Conservation (phyloP, 768 basidiomycete species). For the Leccinum broughii region DNA sequence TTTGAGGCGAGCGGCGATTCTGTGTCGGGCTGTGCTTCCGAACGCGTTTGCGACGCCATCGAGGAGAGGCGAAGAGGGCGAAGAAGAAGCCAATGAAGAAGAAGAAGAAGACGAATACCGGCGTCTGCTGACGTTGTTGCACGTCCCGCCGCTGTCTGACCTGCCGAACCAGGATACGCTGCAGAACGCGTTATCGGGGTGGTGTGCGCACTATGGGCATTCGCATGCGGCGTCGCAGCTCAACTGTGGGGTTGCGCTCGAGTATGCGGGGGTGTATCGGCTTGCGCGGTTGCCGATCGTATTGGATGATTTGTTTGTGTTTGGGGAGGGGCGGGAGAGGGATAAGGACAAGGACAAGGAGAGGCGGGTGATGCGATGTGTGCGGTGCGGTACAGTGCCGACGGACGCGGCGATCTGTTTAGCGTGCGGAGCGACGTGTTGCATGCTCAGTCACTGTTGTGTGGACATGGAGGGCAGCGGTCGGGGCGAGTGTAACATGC, state of each 20-base stretch:
- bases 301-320: conserved; percentile 85
- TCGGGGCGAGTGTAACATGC: conserved; percentile 89
- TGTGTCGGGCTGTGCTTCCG: conserved; percentile 76
- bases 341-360: background rate
- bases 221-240: conserved; percentile 77
- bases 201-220: conserved; percentile 88
- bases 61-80: conserved; percentile 16
- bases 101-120: conserved; percentile 67
- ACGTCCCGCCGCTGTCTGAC: conserved; percentile 76
- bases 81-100: conserved; percentile 39
- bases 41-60: conserved; percentile 53
- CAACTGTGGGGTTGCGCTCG: conserved; percentile 77
- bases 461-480: conserved; percentile 54
- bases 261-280: conserved; percentile 82
- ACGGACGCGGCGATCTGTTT: conserved; percentile 88
- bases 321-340: conserved; percentile 53
- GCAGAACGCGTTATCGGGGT: conserved; percentile 86
- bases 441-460: conserved; percentile 93
- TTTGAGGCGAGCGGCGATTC: conserved; percentile 82
- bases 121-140: conserved; percentile 71
- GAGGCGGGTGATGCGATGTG: conserved; percentile 60
- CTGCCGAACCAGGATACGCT: conserved; percentile 82
- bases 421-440: conserved; percentile 84
- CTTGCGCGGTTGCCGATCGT: conserved; percentile 78
- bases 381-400: conserved; percentile 75